Base-by-base conservation (phyloP, 257 asterid genomes). In the Gynochthodes officinalis region DNA sequence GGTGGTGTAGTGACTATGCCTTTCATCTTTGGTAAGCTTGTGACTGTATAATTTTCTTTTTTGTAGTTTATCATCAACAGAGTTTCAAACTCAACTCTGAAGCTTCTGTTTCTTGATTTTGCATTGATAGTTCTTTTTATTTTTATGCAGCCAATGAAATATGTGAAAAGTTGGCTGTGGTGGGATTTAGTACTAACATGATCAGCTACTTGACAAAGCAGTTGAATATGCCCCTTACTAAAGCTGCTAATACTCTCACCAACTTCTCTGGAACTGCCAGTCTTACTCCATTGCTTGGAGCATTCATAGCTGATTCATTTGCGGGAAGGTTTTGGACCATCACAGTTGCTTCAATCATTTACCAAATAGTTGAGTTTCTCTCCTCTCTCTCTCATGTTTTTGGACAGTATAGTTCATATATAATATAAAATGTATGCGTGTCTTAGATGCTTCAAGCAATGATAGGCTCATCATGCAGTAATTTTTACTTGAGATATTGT, bases 1-100 rank as follows among this genome's bases (percentile, higher is more conserved):
- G 97, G 97, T 48, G 96, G 97, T 66, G 76, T 84, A 12, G 78
- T 92, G 77, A 89, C 97, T 23, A 89, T 92, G 97, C 97, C 97
- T 50, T 92, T 92, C 87, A 92, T 92, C 63, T 92, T 92, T 64
- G 90, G 97, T 91, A 86, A 80, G 88, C 61, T 64, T 76, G 23
- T 39, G 10, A 6, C 71, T 50, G 23, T 19, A 7, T 54, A 25
- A 21, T 10, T 30, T 46, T 18, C 23, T 4, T 7, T 27, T 54
- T 4, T n/a, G 32, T 53, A 27, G 7, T 7, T 12, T 8, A n/a
- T 10, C 54, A 19, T n/a, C 5, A 14, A 9, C 15, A 59, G 10
- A 5, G 9, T 35, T 50, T n/a, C 3, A 16, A 5, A 13, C 7
- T 52, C 40, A 0, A 9, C 14, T 37, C 19, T 21, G 32, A 63